Evolutionary conservation across 495 filamentous ascomycete genomes (phyloP).

Genomic region (Tuber calosporum): DNA sequence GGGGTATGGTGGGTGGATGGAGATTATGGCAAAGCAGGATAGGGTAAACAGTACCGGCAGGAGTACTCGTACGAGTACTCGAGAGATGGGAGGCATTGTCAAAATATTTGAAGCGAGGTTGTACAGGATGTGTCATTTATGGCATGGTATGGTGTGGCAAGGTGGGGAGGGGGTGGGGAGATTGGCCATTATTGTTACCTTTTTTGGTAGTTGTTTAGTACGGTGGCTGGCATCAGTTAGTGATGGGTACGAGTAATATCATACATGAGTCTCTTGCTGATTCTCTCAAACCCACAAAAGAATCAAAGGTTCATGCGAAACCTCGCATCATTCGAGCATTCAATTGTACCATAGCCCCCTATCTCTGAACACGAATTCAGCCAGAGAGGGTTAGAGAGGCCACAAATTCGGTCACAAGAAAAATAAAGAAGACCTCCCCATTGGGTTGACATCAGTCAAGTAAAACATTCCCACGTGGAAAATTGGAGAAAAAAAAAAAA

Average conservation of each 20-base stretch:
- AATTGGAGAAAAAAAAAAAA: background rate
- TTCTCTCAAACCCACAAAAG: background rate
- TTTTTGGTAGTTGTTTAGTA: background rate
- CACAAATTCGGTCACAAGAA: background rate
- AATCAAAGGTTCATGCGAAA: background rate
- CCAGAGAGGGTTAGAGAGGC: background rate
- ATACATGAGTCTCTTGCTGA: background rate
- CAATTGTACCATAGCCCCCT: no score
- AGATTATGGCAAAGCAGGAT: no score
- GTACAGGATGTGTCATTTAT: background rate
- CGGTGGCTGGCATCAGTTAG: background rate
- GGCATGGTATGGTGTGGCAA: background rate
- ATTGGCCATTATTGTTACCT: background rate
- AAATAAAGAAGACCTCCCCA: background rate
- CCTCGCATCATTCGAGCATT: no score
- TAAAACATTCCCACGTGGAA: background rate
- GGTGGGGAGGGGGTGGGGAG: no score
- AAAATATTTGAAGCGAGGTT: background rate
- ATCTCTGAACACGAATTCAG: background rate
- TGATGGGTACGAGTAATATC: background rate
- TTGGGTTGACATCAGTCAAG: background rate
- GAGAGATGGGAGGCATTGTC: background rate
- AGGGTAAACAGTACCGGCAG: no score
- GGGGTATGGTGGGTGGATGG: no score
- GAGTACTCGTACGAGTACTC: no score